A percentile compares a stretch with the other conserved stretches of the same genome.
Conservation (phyloP, 495 filamentous ascomycete genomes). For the Hypoxylon lienhwacheense region DNA sequence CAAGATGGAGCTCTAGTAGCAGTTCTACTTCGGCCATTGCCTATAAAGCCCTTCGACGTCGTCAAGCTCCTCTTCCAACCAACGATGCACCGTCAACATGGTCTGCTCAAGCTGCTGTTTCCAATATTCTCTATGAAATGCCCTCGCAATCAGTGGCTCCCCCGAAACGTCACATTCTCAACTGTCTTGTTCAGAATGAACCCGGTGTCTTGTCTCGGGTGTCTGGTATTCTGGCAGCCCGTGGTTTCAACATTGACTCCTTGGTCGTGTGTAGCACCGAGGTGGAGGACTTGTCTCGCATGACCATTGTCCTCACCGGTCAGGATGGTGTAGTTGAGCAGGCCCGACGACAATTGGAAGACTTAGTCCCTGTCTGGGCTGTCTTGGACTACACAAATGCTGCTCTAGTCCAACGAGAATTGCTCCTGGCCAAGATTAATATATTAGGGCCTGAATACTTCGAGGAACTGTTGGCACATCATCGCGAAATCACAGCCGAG, state of each 20-base stretch:
- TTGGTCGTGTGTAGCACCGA: slow-evolving; percentile 97
- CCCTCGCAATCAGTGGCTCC: slow-evolving; percentile 79
- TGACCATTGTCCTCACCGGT: slow-evolving; percentile 96
- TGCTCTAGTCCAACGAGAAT: slow-evolving; percentile 92
- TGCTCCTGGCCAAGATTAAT: slow-evolving; percentile 94
- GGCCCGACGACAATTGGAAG: slow-evolving; percentile 91
- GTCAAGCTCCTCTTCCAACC: slow-evolving; percentile 78
- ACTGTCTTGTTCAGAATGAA: slow-evolving; percentile 98
- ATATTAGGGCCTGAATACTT: slow-evolving; percentile 97
- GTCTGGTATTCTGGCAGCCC: slow-evolving; percentile 91
- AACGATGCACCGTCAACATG: slow-evolving; percentile 74
- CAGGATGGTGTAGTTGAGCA: slow-evolving; percentile 98
- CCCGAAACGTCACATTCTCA: slow-evolving; percentile 91
- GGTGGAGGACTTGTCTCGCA: slow-evolving; percentile 94
- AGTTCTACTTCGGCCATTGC: slow-evolving; percentile 90
- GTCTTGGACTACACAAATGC: slow-evolving; percentile 93
- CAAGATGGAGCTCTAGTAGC: slow-evolving; percentile 42
- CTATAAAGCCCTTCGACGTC: slow-evolving; percentile 96
- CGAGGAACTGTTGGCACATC: slow-evolving; percentile 91
- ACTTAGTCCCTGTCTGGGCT: slow-evolving; percentile 97
- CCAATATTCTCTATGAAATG: slow-evolving; percentile 98
- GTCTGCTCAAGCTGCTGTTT: slow-evolving; percentile 94
- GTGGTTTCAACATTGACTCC: slow-evolving; percentile 99
- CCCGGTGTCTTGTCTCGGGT: slow-evolving; percentile 95
- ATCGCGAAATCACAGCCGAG: slow-evolving; percentile 68